Evolutionary conservation across 768 basidiomycete species (phyloP).

Genomic region (Lanmaoa rubissima): DNA sequence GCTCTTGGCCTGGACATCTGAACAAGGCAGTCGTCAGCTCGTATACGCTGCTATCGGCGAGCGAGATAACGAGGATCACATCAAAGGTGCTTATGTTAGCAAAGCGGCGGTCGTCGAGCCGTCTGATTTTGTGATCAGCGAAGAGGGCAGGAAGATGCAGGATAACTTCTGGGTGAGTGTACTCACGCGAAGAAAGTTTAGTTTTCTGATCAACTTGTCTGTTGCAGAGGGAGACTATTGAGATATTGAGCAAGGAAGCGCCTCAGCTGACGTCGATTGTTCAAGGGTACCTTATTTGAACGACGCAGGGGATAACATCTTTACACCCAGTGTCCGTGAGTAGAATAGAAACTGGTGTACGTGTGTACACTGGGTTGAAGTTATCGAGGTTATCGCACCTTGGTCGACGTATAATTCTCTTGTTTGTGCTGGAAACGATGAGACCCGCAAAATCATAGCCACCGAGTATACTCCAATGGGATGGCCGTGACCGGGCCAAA

Average conservation of each 20-base stretch:
- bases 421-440: no score
- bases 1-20: slow-evolving; percentile 18
- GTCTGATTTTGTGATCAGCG: slow-evolving; percentile 34
- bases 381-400: no score
- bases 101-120: slow-evolving; percentile 19
- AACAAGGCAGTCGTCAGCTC: slow-evolving; percentile 37
- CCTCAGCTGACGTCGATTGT: slow-evolving; percentile 16
- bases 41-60: slow-evolving; percentile 31
- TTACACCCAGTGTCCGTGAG: no score
- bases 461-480: no score
- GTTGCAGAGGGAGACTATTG: slow-evolving; percentile 20
- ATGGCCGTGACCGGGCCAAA: no score
- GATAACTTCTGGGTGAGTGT: slow-evolving; percentile 36
- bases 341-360: no score
- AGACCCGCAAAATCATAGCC: no score
- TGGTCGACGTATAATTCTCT: no score
- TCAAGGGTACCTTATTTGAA: slow-evolving; percentile 8
- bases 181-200: no score
- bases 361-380: no score
- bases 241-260: slow-evolving; percentile 14
- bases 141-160: slow-evolving; percentile 29
- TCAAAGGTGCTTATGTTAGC: slow-evolving; percentile 25
- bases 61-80: slow-evolving; percentile 16
- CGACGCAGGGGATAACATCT: no score
- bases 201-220: not conserved